Evolutionary conservation across 306 rosid genomes (phyloP), one percentile per base, ranked within the genome.

Genomic region (Quercus dentata): DNA sequence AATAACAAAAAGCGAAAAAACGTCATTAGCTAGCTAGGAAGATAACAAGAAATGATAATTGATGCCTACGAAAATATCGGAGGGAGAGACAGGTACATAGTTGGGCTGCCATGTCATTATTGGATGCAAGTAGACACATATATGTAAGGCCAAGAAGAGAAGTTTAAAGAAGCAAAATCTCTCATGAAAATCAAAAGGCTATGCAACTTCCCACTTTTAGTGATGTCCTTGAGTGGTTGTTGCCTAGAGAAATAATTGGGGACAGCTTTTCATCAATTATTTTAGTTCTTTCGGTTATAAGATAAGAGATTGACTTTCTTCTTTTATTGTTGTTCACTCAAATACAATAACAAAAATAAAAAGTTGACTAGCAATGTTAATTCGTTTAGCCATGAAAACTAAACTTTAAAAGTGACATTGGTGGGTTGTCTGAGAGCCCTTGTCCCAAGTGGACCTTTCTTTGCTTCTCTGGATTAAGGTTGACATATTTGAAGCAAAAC

Each of bases 221-320:
- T 77, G 63, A 21, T 75, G 83, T 56, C 72, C 71, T 31, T 54
- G 28, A 55, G 61, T 62, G 74, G 84, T 71, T 9, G 73, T 82
- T 78, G 78, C 56, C 67, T 27, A 17, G 74, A 69, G 52, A 28
- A 74, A 82, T 82, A 80, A 85, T 89, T 83, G 87, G 80, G 63
- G 85, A 74, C 89, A 79, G 80, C 86, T 77, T 80, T 71, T 76
- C 64, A 73, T 46, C 82, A 78, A 76, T 77, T 80, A 78, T 75
- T 76, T 75, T 69, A 71, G 23, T 49, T 77, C 81, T 83, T 77
- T 78, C 77, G 74, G 78, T 80, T 82, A 44, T 59, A 18, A 33
- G 74, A 79, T 69, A 56, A 73, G 76, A 71, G 74, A 86, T 80
- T 78, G 83, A 54, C 74, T 75, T 77, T 79, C 25, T 21, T 71